These are phyloP conservation scores for Ogataea methylovora DNA, from an alignment of 805 yeast species.

Conservation along the genomic window DNA sequence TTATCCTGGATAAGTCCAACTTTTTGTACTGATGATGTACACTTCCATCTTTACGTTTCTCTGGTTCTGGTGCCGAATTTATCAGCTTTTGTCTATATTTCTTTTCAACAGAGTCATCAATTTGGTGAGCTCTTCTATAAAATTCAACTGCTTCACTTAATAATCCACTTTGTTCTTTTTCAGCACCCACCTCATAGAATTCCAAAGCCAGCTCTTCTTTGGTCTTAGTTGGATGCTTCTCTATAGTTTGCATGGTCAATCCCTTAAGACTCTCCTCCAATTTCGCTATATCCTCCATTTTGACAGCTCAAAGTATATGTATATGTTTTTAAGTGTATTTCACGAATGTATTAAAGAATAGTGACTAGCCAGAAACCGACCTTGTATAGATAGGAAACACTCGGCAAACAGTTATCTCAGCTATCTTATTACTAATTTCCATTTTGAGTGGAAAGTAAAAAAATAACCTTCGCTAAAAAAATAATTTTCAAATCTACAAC, in stretches of 20 bases:
- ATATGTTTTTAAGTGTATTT: too few relatives aligned
- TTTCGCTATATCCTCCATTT: too few relatives aligned
- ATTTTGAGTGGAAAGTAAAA: too few relatives aligned
- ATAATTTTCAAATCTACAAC: too few relatives aligned
- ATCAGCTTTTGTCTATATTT: slow-evolving; percentile 52
- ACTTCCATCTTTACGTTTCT: slow-evolving; percentile 11
- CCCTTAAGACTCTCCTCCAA: slow-evolving; percentile 17
- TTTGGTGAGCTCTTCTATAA: slow-evolving; percentile 65
- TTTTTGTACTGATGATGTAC: slow-evolving; percentile 1
- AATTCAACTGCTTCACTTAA: slow-evolving; percentile 75
- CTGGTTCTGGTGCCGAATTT: slow-evolving; percentile 11
- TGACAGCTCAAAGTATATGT: too few relatives aligned
- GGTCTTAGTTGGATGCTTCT: slow-evolving; percentile 21
- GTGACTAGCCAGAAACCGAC: too few relatives aligned
- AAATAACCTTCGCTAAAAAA: too few relatives aligned
- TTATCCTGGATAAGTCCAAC: slow-evolving; percentile 32
- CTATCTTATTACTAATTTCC: too few relatives aligned
- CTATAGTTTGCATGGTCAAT: slow-evolving; percentile 17
- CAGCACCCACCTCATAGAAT: slow-evolving; percentile 62
- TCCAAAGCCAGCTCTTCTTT: slow-evolving; percentile 42
- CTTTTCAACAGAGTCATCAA: slow-evolving; percentile 55
- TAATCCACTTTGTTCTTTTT: slow-evolving; percentile 64
- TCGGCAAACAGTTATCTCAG: too few relatives aligned
- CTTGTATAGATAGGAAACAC: too few relatives aligned
- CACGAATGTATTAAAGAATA: too few relatives aligned